Evolutionary conservation across 148 eudicot species (phyloP), one percentile per base, ranked within the genome.

Genomic region (Camellia lanceoleosa): DNA sequence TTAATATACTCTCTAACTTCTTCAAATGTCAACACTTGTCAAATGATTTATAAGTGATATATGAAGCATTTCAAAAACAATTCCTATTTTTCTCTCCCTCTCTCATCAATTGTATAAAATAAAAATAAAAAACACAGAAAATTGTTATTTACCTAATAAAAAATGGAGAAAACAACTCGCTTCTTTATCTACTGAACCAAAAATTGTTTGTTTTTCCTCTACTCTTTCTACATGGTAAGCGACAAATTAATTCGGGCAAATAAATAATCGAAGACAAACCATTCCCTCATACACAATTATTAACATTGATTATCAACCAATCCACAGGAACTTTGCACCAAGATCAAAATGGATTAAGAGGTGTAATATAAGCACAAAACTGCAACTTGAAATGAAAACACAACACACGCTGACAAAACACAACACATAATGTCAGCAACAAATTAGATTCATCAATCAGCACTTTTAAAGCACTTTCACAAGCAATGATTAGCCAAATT

Each of bases 331-430:
- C 23, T 61, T 18, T 19, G 43, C 42, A 60, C 9, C 55, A 75
- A 60, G 7, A 8, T 61, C 16, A 13, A 19, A 63, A 42, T 16
- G 67, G 78, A 61, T 46, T 61, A n/a, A 7, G 42, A 62, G 46
- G 12, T 41, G 46, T 12, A 13, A 46, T 20, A 19, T 15, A 69
- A 43, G 51, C 19, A 69, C 13, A 46, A 55, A 2, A 55, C 16
- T 73, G 62, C 56, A 61, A 61, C 47, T 76, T 5, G 68, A 62
- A 46, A 62, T 65, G 68, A 43, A 60, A 76, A 76, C 69, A 18
- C 2, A 75, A 46, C 58, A 62, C 41, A 20, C 2, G 1, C 38
- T 30, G 38, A 30, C 38, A 43, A 60, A 76, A 76, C 69, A 18
- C 2, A 75, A 46, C 58, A 62, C 41, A 20, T 12, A 49, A 11